Evolutionary conservation across 1,284 basidiomycete species (phyloP), one percentile per base, ranked within the genome.

Genomic region (Ceratobasidium sp.): DNA sequence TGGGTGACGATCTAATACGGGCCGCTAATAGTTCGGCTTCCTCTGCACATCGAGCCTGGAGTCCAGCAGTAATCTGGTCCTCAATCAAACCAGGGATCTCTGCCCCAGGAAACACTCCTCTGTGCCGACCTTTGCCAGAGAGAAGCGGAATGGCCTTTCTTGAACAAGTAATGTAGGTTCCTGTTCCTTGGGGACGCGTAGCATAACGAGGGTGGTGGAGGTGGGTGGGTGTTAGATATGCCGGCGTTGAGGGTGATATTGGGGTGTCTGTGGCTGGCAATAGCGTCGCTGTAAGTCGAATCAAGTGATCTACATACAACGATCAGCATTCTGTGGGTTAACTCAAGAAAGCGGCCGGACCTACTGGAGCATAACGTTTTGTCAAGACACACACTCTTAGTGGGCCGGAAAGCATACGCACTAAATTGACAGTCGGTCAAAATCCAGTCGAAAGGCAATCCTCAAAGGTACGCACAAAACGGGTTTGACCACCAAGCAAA

Each of bases 161-260:
- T 8, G 71, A 75, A 55, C 71, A 75, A 41, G 60, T 14, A 27
- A 75, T 65, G 27, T 75, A 75, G 2, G 60, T 30, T 23, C 71
- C 71, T 23, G 33, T 1, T 33, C 71, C 71, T 33, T 65, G 38
- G 41, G 71, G 71, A 20, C 41, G 46, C 5, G 23, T 27, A n/a
- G 71, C 71, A 60, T 65, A 75, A 16, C 71, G 71, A 54, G 71
- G 20, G 35, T 75, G 71, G n/a, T 75, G 71, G 38, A 75, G 60
- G 38, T 75, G 23, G 30, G 71, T 64, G 4, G 71, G 71, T 7
- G 55, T 75, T n/a, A 75, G 54, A 38, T 65, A 75, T 16, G 71
- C 4, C 10, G 71, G 71, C 20, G 71, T 75, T 41, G 71, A 75
- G 14, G 69, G 18, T 5, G 69, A 59, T 59, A 71, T 30, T 71